Evolutionary conservation across 2,329 filamentous ascomycete species (phyloP), one percentile per base, ranked within the genome.

Genomic region (Fusarium virguliforme): DNA sequence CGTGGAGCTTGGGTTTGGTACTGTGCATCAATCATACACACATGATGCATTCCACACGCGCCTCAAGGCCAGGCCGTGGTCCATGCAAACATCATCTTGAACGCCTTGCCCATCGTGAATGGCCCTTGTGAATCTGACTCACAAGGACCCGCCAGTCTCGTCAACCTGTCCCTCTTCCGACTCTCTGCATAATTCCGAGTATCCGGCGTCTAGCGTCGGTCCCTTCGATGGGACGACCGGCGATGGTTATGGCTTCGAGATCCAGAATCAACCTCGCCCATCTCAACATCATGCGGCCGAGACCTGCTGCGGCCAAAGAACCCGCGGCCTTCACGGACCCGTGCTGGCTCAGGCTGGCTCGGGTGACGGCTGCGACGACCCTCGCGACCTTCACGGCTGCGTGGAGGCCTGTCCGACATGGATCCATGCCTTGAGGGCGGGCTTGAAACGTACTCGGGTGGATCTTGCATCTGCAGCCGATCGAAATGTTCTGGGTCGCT

Each of bases 401-500:
- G 70, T 28, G 58, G 68, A 58, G 71, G 67, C 37, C 66, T 67
- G 30, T 75, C 69, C 9, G 74, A 64, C 68, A 77, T 75, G 58
- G 68, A 70, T 46, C 57, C 58, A 51, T 76, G 65, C 26, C 70
- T 73, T 13, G 77, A 75, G 8, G 78, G 75, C 9, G 73, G 59
- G 12, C 72, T 72, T 13, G 79, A 76, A 8, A 71, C 71, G 55
- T 79, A 76, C 37, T 69, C 73, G 10, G 76, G 76, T 30, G 73
- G 64, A 40, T 76, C 68, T n/a, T 78, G 75, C n/a, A 68, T 64
- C 32, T 75, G 73, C 58, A 68, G 62, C 54, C 83, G 81, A 75
- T 89, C 86, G 71, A 83, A 88, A 59, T 86, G 83, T 60, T 84
- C 81, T 8, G 87, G 83, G 62, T 88, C 84, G 73, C 85, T 88